Base-by-base conservation (phyloP, 2,329 filamentous ascomycete species). In the Talaromyces marneffei region DNA sequence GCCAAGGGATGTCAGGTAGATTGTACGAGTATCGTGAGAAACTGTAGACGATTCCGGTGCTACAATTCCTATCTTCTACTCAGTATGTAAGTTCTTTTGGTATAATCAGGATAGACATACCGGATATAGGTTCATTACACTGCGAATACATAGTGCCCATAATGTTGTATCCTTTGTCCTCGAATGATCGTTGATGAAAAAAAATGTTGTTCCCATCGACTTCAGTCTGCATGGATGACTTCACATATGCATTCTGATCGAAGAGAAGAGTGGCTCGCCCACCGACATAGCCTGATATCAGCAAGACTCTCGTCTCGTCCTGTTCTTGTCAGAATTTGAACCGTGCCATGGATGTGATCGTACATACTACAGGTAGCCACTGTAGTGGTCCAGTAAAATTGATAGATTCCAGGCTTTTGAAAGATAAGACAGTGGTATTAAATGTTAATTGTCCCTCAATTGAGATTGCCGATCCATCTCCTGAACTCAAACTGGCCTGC, bases 71-170 rank as follows among this genome's bases (percentile, higher is more conserved):
- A 57, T 72, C 39, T 72, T 44, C 3, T 18, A 25, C 65, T 54
- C n/a, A 39, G 29, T 23, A n/a, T 31, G 16, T 20, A n/a, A 42
- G 39, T 4, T n/a, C n/a, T n/a, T n/a, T 12, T 12, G 6, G 18
- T 23, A 14, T 20, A 20, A 40, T 16, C 4, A 27, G 2, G 25
- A 2, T 14, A 27, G 20, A 3, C 67, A 54, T 65, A 77, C 75
- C 73, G 40, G 70, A 69, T 33, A 76, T 71, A 9, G 71, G 69
- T 35, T 75, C 73, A 65, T 71, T 69, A 59, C 72, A 67, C 16
- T 63, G 65, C 18, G 23, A 37, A 9, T 65, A 62, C 2, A 59
- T 35, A 9, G 63, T 62, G 4, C 63, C 61, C 40, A 62, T 54
- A 31, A 25, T 59, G 16, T 35, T 20, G 10, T 54, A 59, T 2